These are phyloP conservation scores for Secale cereale DNA, from an alignment of 176 grass and related monocot genomes.

Conservation along the genomic window DNA sequence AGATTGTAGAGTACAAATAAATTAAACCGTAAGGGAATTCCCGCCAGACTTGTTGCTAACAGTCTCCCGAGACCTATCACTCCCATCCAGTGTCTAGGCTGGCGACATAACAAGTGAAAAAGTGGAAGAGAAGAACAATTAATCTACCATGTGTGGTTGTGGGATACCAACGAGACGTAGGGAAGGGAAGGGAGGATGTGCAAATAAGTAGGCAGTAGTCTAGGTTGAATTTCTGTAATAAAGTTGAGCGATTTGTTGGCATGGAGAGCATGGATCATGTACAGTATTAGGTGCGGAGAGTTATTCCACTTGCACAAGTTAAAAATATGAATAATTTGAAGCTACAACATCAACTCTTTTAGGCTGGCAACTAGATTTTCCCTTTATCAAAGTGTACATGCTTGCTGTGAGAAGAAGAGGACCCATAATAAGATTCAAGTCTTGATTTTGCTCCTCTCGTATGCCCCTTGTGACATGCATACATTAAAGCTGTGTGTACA, in stretches of 20 bases:
- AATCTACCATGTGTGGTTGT: not conserved
- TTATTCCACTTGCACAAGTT: not conserved
- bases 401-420: not conserved
- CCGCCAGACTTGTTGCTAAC: not conserved
- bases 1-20: too few species aligned
- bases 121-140: not conserved
- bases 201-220: not conserved
- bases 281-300: not conserved
- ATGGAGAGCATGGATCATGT: not conserved
- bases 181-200: not conserved
- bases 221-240: not conserved
- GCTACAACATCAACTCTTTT: not conserved
- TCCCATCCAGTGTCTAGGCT: not conserved
- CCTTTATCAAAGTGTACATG: not conserved
- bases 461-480: too few species aligned
- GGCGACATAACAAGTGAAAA: not conserved
- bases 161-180: not conserved
- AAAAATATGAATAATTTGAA: not conserved
- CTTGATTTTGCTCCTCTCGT: too few species aligned
- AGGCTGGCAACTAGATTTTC: not conserved
- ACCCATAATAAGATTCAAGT: too few species aligned
- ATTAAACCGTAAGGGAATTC: not conserved
- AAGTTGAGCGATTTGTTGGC: not conserved
- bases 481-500: too few species aligned
- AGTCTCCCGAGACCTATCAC: not conserved